phyloP scores from a whole-genome alignment of 805 yeast species.

The Candida ortonii region DNA sequence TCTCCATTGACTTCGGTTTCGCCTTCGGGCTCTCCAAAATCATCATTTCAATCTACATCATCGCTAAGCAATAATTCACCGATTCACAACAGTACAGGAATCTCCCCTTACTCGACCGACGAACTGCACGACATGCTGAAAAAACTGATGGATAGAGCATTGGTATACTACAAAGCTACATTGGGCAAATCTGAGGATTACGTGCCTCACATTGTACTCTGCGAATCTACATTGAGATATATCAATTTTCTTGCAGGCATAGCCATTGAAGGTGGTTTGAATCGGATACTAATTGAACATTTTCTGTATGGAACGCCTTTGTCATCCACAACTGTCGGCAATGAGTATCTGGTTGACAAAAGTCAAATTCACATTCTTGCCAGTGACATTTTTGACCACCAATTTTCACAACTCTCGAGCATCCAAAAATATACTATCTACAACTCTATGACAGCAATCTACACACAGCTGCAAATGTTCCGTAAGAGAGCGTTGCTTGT shows the following conservation, averaged over 20 bases:
- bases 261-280: constrained; percentile 48
- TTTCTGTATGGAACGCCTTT: constrained; percentile 41
- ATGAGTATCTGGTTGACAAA: constrained; percentile 15
- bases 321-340: not conserved
- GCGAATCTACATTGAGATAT: constrained; percentile 66
- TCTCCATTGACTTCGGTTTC: constrained; percentile 23
- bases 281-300: constrained; percentile 38
- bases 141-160: constrained; percentile 37
- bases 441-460: constrained; percentile 62
- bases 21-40: constrained; percentile 46
- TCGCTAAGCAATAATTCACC: constrained; percentile 15
- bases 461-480: constrained; percentile 53
- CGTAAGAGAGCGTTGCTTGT: constrained; percentile 72
- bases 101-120: constrained; percentile 20
- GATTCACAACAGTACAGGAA: constrained; percentile 7
- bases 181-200: constrained; percentile 62
- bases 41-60: constrained; percentile 36
- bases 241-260: constrained; percentile 57
- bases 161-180: constrained; percentile 49
- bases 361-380: constrained; percentile 48
- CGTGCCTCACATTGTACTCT: constrained; percentile 77
- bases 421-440: constrained; percentile 60
- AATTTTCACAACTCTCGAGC: constrained; percentile 43
- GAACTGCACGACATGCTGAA: constrained; percentile 36
- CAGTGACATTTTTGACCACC: constrained; percentile 44